Base-by-base conservation (phyloP, 179 eudicot species). In the Silene vulgaris region DNA sequence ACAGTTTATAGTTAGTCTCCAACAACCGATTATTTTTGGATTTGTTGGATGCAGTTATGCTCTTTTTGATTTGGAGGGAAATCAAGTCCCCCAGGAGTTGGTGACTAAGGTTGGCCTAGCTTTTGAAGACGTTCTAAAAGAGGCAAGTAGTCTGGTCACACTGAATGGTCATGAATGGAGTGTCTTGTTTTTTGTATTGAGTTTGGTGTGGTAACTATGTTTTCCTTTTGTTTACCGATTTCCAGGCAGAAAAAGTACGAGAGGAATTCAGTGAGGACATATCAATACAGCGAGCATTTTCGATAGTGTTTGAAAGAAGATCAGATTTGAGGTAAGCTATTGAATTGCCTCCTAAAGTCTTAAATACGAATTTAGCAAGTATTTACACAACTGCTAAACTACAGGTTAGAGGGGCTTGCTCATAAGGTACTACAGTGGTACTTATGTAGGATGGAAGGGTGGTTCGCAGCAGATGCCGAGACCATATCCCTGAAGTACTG, bases 391-490 rank as follows among this genome's bases (percentile, higher is more conserved):
- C 20, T 71, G 29, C 40, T 17, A 23, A 26, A 21, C 76, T 89
- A 63, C 87, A 95, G 99, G 93, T 83, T 88, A 82, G 98, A 93
- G 73, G 99, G 99, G 69, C 86, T 96, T 84, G 85, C 90, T 73
- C 90, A 96, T 78, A 93, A 91, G 86, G 99, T 96, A 75, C 83
- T 96, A 77, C 99, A 96, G 86, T 96, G 99, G 99, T 96, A 96
- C 90, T 87, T 96, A 35, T 96, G 99, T 85, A 85, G 98, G 88
- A 96, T 96, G 99, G 99, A 96, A 84, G 99, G 99, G 65, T 96
- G 99, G 99, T 96, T 96, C 83, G 96, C 99, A 65, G 90, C 99
- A 59, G 99, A 96, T 90, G 91, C 99, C 66, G 99, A 91, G 73
- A 90, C 97, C 54, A 96, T 96, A 68, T 96, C 99, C 48, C 85